Conservation (phyloP, 1,284 basidiomycete species). For the Ustilago curta region DNA sequence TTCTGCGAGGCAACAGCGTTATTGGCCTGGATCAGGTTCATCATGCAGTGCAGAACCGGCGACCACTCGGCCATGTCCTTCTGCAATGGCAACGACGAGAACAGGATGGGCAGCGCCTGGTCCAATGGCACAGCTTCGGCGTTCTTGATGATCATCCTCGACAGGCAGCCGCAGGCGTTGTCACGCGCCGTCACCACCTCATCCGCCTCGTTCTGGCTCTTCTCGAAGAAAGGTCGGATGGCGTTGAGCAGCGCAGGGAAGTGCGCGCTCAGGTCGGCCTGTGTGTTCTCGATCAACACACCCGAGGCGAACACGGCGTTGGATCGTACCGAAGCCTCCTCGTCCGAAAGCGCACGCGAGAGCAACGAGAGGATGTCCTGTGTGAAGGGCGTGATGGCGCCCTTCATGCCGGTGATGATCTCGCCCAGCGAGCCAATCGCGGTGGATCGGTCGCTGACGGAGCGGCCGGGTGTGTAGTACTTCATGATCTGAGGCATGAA, state of each 20-base stretch:
- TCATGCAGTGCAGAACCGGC: conserved; percentile 88
- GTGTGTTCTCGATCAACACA: conserved; percentile 88
- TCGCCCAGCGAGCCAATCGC: conserved; percentile 95
- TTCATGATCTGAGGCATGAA: conserved; percentile 92
- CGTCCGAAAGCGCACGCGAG: conserved; percentile 79
- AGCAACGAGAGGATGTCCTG: conserved; percentile 71
- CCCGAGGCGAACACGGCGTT: conserved; percentile 96
- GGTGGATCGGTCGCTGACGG: conserved; percentile 89
- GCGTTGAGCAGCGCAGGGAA: conserved; percentile 83
- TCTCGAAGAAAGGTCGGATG: conserved; percentile 84
- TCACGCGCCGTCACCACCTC: conserved; percentile 87
- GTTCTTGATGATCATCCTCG: conserved; percentile 88
- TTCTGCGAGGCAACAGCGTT: conserved; percentile 77
- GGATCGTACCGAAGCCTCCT: conserved; percentile 90
- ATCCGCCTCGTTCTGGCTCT: conserved; percentile 74
- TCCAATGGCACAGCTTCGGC: conserved; percentile 85
- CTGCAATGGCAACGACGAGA: conserved; percentile 85
- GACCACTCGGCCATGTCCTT: conserved; percentile 79
- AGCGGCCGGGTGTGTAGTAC: conserved; percentile 88
- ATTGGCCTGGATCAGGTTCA: conserved; percentile 84
- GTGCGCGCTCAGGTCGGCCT: conserved; percentile 84
- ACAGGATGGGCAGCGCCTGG: conserved; percentile 83
- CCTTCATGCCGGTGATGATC: conserved; percentile 92
- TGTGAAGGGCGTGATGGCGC: conserved; percentile 86
- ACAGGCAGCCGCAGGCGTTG: conserved; percentile 93